phyloP scores from a whole-genome alignment of 1,139 yeast genomes.

The Magnusiomyces fungicola region DNA sequence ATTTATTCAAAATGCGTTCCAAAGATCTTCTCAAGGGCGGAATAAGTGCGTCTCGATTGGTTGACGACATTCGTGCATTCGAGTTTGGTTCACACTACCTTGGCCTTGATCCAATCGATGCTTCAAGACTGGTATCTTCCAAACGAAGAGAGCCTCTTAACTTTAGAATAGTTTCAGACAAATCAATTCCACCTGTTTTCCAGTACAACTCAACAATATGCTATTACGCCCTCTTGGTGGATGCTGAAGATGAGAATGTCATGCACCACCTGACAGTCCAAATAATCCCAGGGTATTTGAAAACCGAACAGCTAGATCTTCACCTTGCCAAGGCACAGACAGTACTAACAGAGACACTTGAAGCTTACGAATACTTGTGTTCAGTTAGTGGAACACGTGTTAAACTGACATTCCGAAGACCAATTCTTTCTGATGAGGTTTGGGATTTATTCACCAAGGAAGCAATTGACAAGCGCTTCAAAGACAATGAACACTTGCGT shows the following conservation, averaged over 20 bases:
- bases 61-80: constrained; percentile 24
- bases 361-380: constrained; percentile 19
- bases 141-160: no score
- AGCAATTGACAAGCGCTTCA: constrained; percentile 21
- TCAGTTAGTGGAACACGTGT: constrained; percentile 19
- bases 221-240: constrained; percentile 4
- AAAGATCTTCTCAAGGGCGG: constrained; percentile 19
- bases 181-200: no score
- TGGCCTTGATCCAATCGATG: neutral
- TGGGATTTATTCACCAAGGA: constrained; percentile 20
- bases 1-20: neutral
- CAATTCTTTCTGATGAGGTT: constrained; percentile 22
- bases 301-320: no score
- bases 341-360: constrained; percentile 9
- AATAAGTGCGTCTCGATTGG: constrained; percentile 23
- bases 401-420: constrained; percentile 22
- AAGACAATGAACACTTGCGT: constrained; percentile 18
- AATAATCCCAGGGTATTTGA: no score
- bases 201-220: no score
- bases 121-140: no score
- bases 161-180: no score
- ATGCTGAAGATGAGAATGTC: no score
- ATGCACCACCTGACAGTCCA: no score
- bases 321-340: neutral
- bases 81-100: neutral